phyloP scores from a whole-genome alignment of 495 filamentous ascomycete species.

The Cercophora newfieldiana region DNA sequence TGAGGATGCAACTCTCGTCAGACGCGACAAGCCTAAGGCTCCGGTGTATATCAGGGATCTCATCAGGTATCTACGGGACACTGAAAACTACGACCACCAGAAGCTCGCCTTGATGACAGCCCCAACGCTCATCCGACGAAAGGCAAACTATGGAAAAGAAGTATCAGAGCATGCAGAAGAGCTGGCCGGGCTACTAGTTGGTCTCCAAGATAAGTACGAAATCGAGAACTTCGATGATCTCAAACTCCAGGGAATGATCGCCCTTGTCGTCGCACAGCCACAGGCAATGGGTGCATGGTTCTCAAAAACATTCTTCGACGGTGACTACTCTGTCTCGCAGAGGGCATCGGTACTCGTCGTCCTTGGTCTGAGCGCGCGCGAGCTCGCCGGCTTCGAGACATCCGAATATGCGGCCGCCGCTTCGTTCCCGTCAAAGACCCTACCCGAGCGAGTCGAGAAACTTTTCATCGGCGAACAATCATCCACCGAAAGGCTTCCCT shows the following conservation, averaged over 20 bases:
- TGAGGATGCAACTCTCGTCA: slow-evolving; percentile 84
- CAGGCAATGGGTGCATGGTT: slow-evolving; percentile 80
- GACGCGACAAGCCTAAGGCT: slow-evolving; percentile 76
- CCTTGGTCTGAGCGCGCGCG: slow-evolving; percentile 80
- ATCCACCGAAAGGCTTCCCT: slow-evolving; percentile 17
- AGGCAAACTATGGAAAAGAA: slow-evolving; percentile 84
- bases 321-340: slow-evolving; percentile 85
- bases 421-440: slow-evolving; percentile 70
- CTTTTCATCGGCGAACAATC: slow-evolving; percentile 38
- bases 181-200: slow-evolving; percentile 70
- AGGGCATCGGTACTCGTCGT: slow-evolving; percentile 77
- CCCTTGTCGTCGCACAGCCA: slow-evolving; percentile 74
- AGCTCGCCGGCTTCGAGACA: slow-evolving; percentile 76
- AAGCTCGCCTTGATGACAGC: slow-evolving; percentile 76
- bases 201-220: slow-evolving; percentile 78
- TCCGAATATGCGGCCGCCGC: slow-evolving; percentile 52
- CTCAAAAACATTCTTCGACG: slow-evolving; percentile 80
- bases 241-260: slow-evolving; percentile 80
- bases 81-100: slow-evolving; percentile 80
- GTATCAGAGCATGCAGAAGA: slow-evolving; percentile 81
- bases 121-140: slow-evolving; percentile 79
- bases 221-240: slow-evolving; percentile 74
- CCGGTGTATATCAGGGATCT: slow-evolving; percentile 93
- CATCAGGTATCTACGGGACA: slow-evolving; percentile 72
- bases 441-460: slow-evolving; percentile 61